Base-by-base conservation (phyloP, 2,329 filamentous ascomycete genomes). In the Botrytis sinoallii region DNA sequence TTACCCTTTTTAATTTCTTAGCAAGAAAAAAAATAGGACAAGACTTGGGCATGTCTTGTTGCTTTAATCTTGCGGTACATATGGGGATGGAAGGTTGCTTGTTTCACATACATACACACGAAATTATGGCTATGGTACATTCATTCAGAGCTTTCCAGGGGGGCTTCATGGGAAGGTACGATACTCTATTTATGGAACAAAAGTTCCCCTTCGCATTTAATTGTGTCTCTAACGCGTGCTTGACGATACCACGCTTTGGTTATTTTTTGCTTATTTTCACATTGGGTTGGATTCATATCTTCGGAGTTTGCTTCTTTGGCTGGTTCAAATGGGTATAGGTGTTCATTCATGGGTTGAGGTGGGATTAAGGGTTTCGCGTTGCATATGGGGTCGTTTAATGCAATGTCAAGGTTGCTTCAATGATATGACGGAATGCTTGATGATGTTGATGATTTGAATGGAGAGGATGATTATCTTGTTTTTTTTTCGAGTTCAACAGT, bases 41-140 rank as follows among this genome's bases (percentile, higher is more conserved):
- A 67, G 65, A 40, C 65, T 20, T 40, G 44, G 32, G 18, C 65
- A 67, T 55, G 46, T 67, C 65, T 67, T 67, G 32, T 55, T 67
- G 65, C 25, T 35, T 20, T 29, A n/a, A 55, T 55, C 52, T 40
- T 16, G 46, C 25, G 65, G 65, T 67, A 67, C 46, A 67, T 55
- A 55, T 55, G 65, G 46, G 46, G 46, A 25, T 22, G 32, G 32
- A 40, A 67, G 32, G 25, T 55, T 67, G 4, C 32, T 14, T 67
- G n/a, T 55, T 67, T 55, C 16, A 67, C 35, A 67, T 67, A 67
- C 46, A 55, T 55, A 55, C 25, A 55, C 38, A 9, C 35, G 29
- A 67, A 44, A 67, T 55, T 35, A 29, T 35, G 46, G 25, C 65
- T 67, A 40, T 55, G 35, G 22, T 55, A 14, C 46, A 25, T 40